Evolutionary conservation across 2,329 filamentous ascomycete species (phyloP).

Genomic region (Fragosphaeria purpurea): DNA sequence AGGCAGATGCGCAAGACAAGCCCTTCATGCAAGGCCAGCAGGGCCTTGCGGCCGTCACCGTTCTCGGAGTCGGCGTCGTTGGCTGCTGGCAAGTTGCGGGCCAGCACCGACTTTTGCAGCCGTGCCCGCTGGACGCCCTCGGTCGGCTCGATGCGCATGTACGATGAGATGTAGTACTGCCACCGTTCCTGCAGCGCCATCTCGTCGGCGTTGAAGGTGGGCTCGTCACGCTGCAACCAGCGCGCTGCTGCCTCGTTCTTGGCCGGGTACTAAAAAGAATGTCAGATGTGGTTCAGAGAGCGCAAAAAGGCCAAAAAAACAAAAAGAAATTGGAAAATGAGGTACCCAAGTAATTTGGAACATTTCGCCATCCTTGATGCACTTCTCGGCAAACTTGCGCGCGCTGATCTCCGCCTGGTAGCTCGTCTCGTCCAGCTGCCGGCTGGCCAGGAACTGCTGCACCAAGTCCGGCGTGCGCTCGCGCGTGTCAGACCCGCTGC

Average conservation of each 20-base stretch:
- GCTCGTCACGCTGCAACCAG: slow-evolving; percentile 57
- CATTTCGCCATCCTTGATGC: slow-evolving; percentile 84
- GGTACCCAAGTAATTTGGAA: slow-evolving; percentile 69
- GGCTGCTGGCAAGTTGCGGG: slow-evolving; percentile 56
- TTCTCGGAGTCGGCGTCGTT: slow-evolving; percentile 55
- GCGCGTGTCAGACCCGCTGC: slow-evolving; percentile 77
- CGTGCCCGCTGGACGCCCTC: slow-evolving; percentile 60
- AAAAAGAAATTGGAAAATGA: too few relatives aligned
- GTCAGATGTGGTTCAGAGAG: too few relatives aligned
- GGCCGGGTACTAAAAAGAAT: slow-evolving; percentile 38
- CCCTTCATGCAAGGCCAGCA: slow-evolving; percentile 56
- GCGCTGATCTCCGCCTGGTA: slow-evolving; percentile 84
- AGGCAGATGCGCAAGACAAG: slow-evolving; percentile 65
- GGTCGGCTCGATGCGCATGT: slow-evolving; percentile 78
- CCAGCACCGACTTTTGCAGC: slow-evolving; percentile 58
- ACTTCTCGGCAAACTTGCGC: slow-evolving; percentile 84
- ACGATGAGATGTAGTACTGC: slow-evolving; percentile 94
- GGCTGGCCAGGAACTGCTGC: slow-evolving; percentile 72
- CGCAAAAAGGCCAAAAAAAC: too few relatives aligned
- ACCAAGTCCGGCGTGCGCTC: slow-evolving; percentile 91
- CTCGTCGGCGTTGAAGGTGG: slow-evolving; percentile 79
- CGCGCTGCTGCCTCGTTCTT: slow-evolving; percentile 62
- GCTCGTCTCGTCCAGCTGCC: slow-evolving; percentile 74
- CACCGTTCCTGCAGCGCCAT: slow-evolving; percentile 74
- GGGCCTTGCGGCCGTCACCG: slow-evolving; percentile 47